Evolutionary conservation across 176 grass and related monocot genomes (phyloP), one percentile per base, ranked within the genome.

Genomic region (Oryza rufipogon): DNA sequence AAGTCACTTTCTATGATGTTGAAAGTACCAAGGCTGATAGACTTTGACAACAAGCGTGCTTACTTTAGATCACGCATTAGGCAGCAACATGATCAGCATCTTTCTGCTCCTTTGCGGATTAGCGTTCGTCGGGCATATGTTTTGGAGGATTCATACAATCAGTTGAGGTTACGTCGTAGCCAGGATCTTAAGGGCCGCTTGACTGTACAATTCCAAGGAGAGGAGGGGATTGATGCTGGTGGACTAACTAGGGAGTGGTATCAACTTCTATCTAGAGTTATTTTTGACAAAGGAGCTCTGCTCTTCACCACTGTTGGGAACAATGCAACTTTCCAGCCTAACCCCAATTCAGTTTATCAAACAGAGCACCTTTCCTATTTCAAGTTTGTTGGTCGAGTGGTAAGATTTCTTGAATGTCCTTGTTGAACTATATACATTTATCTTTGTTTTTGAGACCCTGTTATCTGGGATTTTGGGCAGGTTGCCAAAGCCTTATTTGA

Each of bases 321-420:
- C 60, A 91, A 91, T 73, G 74, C 93, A 38, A 92, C 83, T 84
- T 96, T 96, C 88, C 93, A 96, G 80, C 93, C 93, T 66, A 96
- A 96, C 77, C 91, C 93, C 8, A 96, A 96, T 44, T 92, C 93
- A 30, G 93, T 91, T 64, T 96, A 91, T 79, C 93, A 96, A 81
- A 96, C 91, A 4, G 93, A 96, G 73, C 93, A 96, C 88, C 88
- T 96, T 73, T 96, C 93, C 23, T 96, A 96, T 89, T 96, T 96
- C 86, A 96, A 89, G 77, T 96, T 96, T 91, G 93, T 96, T 56
- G 93, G 93, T 38, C 93, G 93, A 28, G 91, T 96, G 93, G 93
- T 96, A 96, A 68, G 73, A 3, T 73, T 82, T 78, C 67, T 56
- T 72, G 33, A 78, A 9, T 68, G 1, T 33, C 47, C 63, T 60